Percentiles rank a stretch among this genome's conserved stretches.
Evolutionary conservation across 2,329 filamentous ascomycete genomes (phyloP).

Genomic region (Verticillium isaacii): DNA sequence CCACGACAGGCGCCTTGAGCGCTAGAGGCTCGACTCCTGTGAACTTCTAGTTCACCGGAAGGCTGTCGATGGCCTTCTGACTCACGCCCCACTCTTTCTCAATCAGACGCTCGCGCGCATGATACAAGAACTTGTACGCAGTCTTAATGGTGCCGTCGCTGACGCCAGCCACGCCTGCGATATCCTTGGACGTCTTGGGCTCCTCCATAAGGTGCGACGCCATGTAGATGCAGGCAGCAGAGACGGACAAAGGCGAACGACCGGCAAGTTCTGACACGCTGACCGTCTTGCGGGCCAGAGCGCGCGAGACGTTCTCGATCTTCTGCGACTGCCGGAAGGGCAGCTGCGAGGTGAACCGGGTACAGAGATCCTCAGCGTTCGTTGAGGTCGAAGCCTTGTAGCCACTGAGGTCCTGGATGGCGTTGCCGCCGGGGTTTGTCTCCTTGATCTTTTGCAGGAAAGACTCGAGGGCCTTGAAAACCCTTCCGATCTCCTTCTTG

Average conservation of each 20-base stretch:
- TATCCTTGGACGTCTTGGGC: conserved; percentile 76
- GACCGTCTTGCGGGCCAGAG: conserved; percentile 73
- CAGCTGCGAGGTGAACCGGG: conserved; percentile 84
- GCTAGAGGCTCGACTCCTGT: background rate
- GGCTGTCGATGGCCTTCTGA: conserved; percentile 64
- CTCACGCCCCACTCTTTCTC: conserved; percentile 69
- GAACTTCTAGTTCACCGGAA: conserved; percentile 43
- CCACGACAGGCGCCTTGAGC: background rate
- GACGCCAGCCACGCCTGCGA: conserved; percentile 78
- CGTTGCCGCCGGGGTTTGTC: conserved; percentile 47
- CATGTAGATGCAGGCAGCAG: conserved; percentile 96
- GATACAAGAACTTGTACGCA: conserved; percentile 85
- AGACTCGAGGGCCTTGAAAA: conserved; percentile 88
- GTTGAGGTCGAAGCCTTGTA: conserved; percentile 75
- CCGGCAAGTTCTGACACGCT: conserved; percentile 79
- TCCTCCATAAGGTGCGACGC: conserved; percentile 82
- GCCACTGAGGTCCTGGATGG: conserved; percentile 55
- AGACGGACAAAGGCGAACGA: conserved; percentile 88
- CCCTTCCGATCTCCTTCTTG: conserved; percentile 95
- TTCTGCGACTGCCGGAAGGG: conserved; percentile 65
- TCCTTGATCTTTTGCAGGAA: conserved; percentile 76
- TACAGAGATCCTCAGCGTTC: conserved; percentile 77
- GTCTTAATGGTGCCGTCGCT: conserved; percentile 97
- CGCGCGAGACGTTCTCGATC: conserved; percentile 74
- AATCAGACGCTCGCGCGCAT: conserved; percentile 68